These are phyloP conservation scores for Ceratobasidium sp. DNA, from an alignment of 1,284 basidiomycete genomes.

Conservation along the genomic window DNA sequence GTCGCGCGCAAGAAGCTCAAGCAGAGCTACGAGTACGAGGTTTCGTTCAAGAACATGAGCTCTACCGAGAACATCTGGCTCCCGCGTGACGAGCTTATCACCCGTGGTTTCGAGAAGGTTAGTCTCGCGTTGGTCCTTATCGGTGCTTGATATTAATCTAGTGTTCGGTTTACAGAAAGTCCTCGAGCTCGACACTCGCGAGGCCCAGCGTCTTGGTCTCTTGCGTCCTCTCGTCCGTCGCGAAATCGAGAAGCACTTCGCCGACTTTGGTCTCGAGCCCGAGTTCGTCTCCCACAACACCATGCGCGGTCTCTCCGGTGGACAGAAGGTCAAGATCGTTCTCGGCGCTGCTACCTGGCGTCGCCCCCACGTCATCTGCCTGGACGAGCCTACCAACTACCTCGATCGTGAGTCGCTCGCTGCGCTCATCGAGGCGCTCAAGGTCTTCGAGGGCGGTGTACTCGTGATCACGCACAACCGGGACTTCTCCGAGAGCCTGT, in stretches of 20 bases:
- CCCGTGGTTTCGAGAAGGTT: constrained; percentile 97
- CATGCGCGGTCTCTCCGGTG: constrained; percentile 98
- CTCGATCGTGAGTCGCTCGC: constrained; percentile 98
- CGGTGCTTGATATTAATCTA: constrained; percentile 48
- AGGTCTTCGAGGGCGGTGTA: constrained; percentile 97
- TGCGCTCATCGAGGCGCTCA: constrained; percentile 95
- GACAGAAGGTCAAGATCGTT: constrained; percentile 99
- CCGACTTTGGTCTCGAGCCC: constrained; percentile 95
- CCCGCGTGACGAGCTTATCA: constrained; percentile 95
- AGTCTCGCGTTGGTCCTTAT: constrained; percentile 48
- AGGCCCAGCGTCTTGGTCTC: constrained; percentile 96
- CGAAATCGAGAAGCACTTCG: constrained; percentile 98
- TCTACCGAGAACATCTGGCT: constrained; percentile 98
- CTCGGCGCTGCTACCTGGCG: constrained; percentile 99
- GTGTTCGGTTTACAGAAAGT: constrained; percentile 74
- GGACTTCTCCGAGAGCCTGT: constrained; percentile 97
- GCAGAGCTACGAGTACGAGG: constrained; percentile 98
- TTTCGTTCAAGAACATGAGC: constrained; percentile 91
- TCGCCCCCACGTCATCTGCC: constrained; percentile 95
- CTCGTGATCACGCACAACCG: constrained; percentile 97
- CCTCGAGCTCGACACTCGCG: constrained; percentile 95
- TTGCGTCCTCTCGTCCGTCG: constrained; percentile 96
- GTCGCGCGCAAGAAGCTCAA: constrained; percentile 95
- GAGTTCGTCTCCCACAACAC: constrained; percentile 98
- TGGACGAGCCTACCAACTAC: constrained; percentile 97